Evolutionary conservation across 768 basidiomycete species (phyloP).

Genomic region (Krasilnikovozyma curviuscula): DNA sequence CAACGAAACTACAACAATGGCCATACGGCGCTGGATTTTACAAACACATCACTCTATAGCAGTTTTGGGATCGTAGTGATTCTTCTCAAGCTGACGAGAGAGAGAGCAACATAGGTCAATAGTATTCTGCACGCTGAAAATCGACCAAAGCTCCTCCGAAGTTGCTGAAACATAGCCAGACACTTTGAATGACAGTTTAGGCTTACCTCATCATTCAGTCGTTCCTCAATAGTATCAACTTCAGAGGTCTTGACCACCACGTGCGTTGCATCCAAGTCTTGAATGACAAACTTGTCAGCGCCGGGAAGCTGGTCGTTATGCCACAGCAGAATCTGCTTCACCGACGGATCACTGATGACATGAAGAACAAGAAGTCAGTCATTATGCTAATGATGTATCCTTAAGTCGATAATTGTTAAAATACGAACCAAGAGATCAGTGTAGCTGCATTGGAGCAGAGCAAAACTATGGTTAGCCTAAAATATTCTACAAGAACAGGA

Average conservation of each 20-base stretch:
- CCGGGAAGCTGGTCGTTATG: conserved; percentile 2
- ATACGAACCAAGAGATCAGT: no score
- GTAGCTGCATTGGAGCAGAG: no score
- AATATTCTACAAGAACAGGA: no score
- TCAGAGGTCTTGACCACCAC: conserved; percentile 11
- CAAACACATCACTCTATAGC: no score
- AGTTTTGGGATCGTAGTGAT: conserved; percentile 6
- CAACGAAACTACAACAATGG: no score
- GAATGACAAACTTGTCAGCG: conserved; percentile 9
- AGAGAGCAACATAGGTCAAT: not conserved
- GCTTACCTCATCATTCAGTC: conserved; percentile 2
- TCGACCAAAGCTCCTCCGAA: not conserved
- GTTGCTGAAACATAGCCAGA: not conserved
- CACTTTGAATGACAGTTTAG: not conserved
- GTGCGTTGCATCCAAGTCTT: conserved; percentile 7
- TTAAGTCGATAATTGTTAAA: no score
- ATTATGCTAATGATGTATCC: no score
- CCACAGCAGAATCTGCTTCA: conserved; percentile 11
- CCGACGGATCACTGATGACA: conserved; percentile 4
- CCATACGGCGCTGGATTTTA: no score
- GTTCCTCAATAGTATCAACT: not conserved
- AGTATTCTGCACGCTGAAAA: not conserved
- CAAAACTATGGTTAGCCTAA: no score
- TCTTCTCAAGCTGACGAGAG: conserved; percentile 4
- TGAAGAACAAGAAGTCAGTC: no score